Base-by-base conservation (phyloP, 23 red algal genomes). In the Gracilaria domingensis region DNA sequence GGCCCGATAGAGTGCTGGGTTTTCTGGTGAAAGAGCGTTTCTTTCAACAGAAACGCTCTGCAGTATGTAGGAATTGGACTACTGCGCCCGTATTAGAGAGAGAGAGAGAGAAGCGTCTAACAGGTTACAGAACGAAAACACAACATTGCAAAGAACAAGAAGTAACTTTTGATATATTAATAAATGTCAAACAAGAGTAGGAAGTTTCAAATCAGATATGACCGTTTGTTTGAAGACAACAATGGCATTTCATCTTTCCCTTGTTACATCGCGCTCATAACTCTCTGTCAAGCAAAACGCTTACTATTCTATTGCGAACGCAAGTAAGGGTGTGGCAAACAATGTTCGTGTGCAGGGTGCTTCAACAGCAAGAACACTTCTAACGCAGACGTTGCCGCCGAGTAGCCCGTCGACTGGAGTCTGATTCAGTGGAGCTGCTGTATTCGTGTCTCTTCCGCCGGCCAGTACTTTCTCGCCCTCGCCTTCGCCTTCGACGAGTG, bases 401-500 rank as follows among this genome's bases (percentile, higher is more conserved):
- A 51, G 72, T 51, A n/a, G 72, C 40, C n/a, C 72, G 72, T 30
- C 72, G 38, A 37, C n/a, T 51, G 9, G 72, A 77, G 38, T 87
- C 66, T 12, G 84, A 87, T 30, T 87, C 84, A 7, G 84, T 72
- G 20, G 64, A 50, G 73, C 25, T 55, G 26, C 13, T 75, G 0
- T 33, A 74, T 23, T 87, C 84, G 44, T 72, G 42, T 51, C 86
- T 80, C 53, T 81, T 90, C 32, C 73, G 76, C 21, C 86, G 37
- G 8, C 54, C 56, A 5, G 75, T 75, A 29, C 56, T 69, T 59
- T 24, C 73, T 33, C 84, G 50, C 55, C 57, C 86, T 61, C 74
- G 60, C 59, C 86, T 78, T 44, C 86, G 76, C 51, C 86, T 39
- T 80, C 86, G 81, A n/a, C 86, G 71, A 45, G 35, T 58, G 58